Evolutionary conservation across 1,284 basidiomycete genomes (phyloP).

Genomic region (Anthracocystis setariae): DNA sequence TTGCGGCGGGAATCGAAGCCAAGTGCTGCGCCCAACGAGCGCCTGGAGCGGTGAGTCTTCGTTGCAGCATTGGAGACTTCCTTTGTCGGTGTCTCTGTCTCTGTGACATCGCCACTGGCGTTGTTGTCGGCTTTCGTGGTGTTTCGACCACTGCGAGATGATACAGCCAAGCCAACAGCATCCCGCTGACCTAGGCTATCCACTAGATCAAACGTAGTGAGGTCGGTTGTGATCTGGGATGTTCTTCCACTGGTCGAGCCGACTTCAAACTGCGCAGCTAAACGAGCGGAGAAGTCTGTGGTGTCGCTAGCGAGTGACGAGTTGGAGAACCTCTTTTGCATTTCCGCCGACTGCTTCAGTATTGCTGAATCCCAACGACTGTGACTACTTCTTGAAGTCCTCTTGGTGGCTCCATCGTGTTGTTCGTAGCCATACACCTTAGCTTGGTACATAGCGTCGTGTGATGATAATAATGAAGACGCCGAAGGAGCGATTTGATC

Average conservation of each 20-base stretch:
- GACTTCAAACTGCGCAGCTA: constrained; percentile 38
- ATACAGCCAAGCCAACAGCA: not conserved
- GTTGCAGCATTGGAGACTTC: not conserved
- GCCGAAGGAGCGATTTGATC: constrained; percentile 22
- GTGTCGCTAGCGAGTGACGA: constrained; percentile 20
- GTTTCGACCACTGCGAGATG: not conserved
- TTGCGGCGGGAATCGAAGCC: constrained; percentile 21
- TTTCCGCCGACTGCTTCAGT: not conserved
- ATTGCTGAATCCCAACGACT: constrained; percentile 5
- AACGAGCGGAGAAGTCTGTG: constrained; percentile 39
- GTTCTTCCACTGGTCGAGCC: constrained; percentile 8
- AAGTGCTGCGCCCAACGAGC: constrained; percentile 34
- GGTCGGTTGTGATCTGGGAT: constrained; percentile 7
- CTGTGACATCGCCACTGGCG: constrained; percentile 40
- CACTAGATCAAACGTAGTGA: not conserved
- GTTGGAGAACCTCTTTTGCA: constrained; percentile 11
- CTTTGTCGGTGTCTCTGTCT: constrained; percentile 25
- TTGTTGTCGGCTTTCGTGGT: constrained; percentile 2
- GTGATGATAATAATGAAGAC: constrained; percentile 16
- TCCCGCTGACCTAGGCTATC: not conserved
- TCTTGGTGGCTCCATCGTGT: not conserved
- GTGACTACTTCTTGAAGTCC: not conserved
- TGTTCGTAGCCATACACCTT: not conserved
- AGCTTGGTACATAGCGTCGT: constrained; percentile 1
- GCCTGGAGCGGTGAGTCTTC: constrained; percentile 11